Evolutionary conservation across 352 stramenopile species (phyloP).

Genomic region (Globisporangium spiculum): DNA sequence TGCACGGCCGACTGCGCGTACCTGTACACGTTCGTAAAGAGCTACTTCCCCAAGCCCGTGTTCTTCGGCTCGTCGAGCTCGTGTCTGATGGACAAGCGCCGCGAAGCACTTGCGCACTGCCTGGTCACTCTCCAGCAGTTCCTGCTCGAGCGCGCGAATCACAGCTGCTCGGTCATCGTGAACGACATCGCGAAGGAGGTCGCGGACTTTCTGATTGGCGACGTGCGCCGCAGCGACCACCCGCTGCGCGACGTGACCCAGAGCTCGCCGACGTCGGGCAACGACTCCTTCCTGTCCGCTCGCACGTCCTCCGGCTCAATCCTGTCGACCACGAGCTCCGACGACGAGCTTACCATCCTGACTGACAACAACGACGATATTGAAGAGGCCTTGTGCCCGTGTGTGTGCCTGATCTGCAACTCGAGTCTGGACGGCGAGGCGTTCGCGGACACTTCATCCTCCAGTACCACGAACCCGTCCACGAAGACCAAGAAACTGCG

Average conservation of each 20-base stretch:
- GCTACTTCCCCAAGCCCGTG: constrained; percentile 72
- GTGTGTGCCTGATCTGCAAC: constrained; percentile 33
- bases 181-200: constrained; percentile 35
- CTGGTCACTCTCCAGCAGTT: constrained; percentile 57
- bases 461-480: constrained; percentile 6
- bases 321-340: constrained; percentile 19
- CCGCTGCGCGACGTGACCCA: constrained; percentile 24
- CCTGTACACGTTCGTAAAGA: constrained; percentile 73
- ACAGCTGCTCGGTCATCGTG: constrained; percentile 42
- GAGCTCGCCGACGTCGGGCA: constrained; percentile 10
- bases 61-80: constrained; percentile 45
- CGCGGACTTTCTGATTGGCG: constrained; percentile 64
- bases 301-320: constrained; percentile 13
- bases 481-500: background rate
- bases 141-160: constrained; percentile 58
- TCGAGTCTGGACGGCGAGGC: constrained; percentile 46
- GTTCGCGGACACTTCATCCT: constrained; percentile 7
- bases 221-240: constrained; percentile 47
- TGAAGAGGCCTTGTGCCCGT: background rate
- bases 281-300: background rate
- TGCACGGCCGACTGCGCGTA: constrained; percentile 69
- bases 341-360: constrained; percentile 30
- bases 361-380: background rate
- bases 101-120: constrained; percentile 54
- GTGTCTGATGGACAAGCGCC: constrained; percentile 40